phyloP scores from a whole-genome alignment of 805 yeast genomes.

The Candida argentea region DNA sequence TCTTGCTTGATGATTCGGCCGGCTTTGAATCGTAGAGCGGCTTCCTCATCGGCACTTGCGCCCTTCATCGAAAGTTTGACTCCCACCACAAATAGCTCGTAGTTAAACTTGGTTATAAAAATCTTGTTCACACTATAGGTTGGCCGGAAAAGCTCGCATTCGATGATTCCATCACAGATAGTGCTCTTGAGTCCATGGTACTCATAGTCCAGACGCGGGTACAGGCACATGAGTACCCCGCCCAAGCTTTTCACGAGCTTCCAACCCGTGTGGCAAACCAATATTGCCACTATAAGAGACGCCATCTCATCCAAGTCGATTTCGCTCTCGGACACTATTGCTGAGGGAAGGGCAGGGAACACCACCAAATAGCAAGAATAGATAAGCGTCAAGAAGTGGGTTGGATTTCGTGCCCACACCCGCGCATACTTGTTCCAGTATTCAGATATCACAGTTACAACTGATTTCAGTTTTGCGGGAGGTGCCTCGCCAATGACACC shows the following conservation, averaged over 20 bases:
- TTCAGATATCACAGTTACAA: neutral
- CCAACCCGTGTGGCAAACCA: constrained; percentile 43
- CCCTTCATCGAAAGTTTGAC: constrained; percentile 50
- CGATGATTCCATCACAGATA: constrained; percentile 36
- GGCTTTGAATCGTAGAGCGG: constrained; percentile 41
- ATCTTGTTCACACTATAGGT: constrained; percentile 39
- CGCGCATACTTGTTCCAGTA: constrained; percentile 7
- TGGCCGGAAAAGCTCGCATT: constrained; percentile 42
- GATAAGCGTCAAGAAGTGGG: constrained; percentile 35
- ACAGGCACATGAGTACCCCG: constrained; percentile 41
- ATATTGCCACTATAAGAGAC: constrained; percentile 33
- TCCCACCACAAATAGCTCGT: constrained; percentile 48
- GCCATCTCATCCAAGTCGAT: constrained; percentile 36
- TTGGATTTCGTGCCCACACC: constrained; percentile 27
- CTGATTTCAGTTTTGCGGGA: neutral
- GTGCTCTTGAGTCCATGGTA: constrained; percentile 24
- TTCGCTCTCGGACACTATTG: constrained; percentile 16
- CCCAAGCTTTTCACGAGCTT: constrained; percentile 41
- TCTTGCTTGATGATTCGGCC: constrained; percentile 30
- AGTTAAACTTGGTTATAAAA: constrained; percentile 52
- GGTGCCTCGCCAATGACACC: neutral
- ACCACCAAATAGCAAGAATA: constrained; percentile 31
- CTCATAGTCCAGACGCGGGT: constrained; percentile 36
- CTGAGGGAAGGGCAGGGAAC: constrained; percentile 29
- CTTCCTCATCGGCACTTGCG: constrained; percentile 64